A percentile compares a stretch with the other conserved stretches of the same genome.
Conservation (phyloP, 805 yeast species). For the Yarrowia bubula region DNA sequence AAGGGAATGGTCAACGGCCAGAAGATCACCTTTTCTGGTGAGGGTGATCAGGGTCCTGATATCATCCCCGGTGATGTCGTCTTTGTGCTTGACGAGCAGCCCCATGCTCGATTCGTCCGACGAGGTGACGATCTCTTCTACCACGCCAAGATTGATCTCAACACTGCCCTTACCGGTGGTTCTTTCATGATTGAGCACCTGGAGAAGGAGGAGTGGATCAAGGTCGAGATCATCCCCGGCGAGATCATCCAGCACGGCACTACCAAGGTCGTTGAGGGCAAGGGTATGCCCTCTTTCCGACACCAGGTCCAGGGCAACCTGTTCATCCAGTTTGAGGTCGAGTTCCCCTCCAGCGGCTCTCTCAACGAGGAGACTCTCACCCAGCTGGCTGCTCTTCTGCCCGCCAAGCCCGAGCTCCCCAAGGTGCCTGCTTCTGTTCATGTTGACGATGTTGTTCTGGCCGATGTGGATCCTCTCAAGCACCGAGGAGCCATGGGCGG, state of each 20-base stretch:
- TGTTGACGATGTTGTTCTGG: conserved; percentile 76
- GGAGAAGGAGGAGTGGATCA: conserved; percentile 79
- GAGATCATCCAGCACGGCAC: conserved; percentile 86
- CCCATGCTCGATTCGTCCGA: conserved; percentile 79
- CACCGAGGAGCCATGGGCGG: conserved; percentile 42
- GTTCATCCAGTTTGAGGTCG: conserved; percentile 78
- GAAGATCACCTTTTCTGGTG: conserved; percentile 85
- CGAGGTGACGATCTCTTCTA: conserved; percentile 82
- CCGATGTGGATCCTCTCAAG: conserved; percentile 64
- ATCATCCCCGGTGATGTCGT: conserved; percentile 95
- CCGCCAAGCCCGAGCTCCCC: conserved; percentile 60
- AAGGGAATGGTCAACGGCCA: conserved; percentile 98
- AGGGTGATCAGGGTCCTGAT: conserved; percentile 96
- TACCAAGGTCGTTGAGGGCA: conserved; percentile 77
- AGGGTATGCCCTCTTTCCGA: conserved; percentile 97
- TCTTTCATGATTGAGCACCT: conserved; percentile 82
- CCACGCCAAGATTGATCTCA: conserved; percentile 82
- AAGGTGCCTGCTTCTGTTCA: conserved; percentile 67
- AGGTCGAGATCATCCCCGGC: conserved; percentile 81
- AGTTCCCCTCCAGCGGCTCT: conserved; percentile 79
- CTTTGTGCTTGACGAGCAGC: conserved; percentile 86
- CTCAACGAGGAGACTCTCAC: conserved; percentile 67
- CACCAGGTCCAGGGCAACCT: conserved; percentile 87
- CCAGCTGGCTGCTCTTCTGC: conserved; percentile 71
- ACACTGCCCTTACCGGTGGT: conserved; percentile 97